A percentile compares a stretch with the other conserved stretches of the same genome.
These are phyloP conservation scores for Hymenoscyphus occultus DNA, from an alignment of 2,329 filamentous ascomycete genomes.

Conservation along the genomic window DNA sequence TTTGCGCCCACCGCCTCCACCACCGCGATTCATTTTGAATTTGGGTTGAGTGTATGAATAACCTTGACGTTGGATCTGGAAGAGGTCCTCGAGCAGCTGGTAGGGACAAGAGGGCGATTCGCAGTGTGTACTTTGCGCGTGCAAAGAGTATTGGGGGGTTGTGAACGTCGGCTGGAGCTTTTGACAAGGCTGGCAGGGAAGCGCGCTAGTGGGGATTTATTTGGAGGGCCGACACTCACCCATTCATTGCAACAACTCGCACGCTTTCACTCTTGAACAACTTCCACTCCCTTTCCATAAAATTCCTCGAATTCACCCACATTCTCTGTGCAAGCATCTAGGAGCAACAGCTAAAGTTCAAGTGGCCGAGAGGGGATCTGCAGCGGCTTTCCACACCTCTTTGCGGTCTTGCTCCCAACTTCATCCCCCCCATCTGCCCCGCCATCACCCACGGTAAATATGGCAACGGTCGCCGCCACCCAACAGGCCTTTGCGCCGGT, in stretches of 20 bases:
- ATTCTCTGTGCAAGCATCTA: neutral
- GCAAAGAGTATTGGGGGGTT: neutral
- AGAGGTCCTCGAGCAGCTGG: neutral
- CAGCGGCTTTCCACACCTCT: neutral
- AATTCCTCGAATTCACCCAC: constrained; percentile 4
- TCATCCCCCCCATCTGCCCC: constrained; percentile 25
- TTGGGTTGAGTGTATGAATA: neutral
- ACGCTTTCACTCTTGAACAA: constrained; percentile 5
- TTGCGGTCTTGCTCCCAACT: constrained; percentile 6
- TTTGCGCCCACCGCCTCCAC: constrained; percentile 50
- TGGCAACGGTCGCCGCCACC: constrained; percentile 54
- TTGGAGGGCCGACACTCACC: constrained; percentile 10
- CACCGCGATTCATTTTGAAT: constrained; percentile 37
- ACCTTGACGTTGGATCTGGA: neutral
- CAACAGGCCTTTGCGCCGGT: constrained; percentile 79
- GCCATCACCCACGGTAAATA: constrained; percentile 33
- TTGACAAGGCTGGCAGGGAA: constrained; percentile 17
- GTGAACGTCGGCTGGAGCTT: constrained; percentile 7
- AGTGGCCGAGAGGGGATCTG: neutral
- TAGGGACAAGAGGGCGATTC: neutral
- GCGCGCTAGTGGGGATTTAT: constrained; percentile 20
- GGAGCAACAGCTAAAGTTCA: too few species aligned
- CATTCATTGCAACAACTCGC: too few species aligned
- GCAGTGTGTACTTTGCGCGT: neutral
- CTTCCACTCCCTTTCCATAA: constrained; percentile 13